Conservation (phyloP, 129 eudicot species). For the Pseudognaphalium luteoalbum region DNA sequence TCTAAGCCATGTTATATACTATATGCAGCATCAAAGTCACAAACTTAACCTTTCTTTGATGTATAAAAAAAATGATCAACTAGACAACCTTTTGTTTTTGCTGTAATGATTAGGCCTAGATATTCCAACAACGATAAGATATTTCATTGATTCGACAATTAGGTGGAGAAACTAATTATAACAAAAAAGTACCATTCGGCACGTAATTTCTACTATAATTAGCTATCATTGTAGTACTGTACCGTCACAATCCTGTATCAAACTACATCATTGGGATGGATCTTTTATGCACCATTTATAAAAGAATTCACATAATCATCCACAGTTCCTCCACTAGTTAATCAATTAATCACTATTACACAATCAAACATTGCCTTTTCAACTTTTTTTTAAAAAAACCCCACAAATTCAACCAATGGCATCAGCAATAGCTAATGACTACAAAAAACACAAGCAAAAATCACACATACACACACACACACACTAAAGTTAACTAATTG, state of each 20-base stretch:
- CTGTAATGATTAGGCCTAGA: constrained; percentile 15
- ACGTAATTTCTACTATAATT: constrained; percentile 5
- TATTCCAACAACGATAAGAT: constrained; percentile 1
- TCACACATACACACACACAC: not conserved
- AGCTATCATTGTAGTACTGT: constrained; percentile 4
- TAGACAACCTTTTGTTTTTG: constrained; percentile 20
- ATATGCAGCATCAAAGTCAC: constrained; percentile 16
- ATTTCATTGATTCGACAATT: not conserved
- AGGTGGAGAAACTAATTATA: constrained; percentile 11
- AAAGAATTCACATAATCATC: constrained; percentile 14
- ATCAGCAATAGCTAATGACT: constrained; percentile 8
- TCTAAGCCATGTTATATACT: constrained; percentile 6
- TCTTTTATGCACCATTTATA: constrained; percentile 9
- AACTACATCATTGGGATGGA: constrained; percentile 7
- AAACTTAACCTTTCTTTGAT: constrained; percentile 31
- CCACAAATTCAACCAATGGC: not conserved
- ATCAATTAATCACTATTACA: not conserved
- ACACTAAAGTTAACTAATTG: not conserved
- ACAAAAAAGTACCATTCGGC: not conserved
- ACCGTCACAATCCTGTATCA: constrained; percentile 19
- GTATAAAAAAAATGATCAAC: constrained; percentile 19
- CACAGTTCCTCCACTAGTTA: not conserved
- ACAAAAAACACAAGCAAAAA: constrained; percentile 13
- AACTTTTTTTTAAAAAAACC: not conserved
- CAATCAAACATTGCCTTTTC: not conserved